phyloP scores from a whole-genome alignment of 352 stramenopile species.

The Phytopythium aichiense region DNA sequence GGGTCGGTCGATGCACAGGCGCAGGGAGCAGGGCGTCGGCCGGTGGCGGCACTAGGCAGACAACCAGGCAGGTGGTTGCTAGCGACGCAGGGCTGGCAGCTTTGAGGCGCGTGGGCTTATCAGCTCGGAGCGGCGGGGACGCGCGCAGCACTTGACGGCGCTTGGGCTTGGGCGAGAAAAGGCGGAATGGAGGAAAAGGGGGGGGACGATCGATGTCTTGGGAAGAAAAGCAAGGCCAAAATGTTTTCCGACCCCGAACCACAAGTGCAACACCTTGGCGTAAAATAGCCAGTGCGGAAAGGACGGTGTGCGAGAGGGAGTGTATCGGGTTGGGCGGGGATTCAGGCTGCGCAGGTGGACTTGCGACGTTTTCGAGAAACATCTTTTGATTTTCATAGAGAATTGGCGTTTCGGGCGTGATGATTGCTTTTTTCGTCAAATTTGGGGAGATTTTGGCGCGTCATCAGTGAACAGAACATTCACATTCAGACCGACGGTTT shows the following conservation, averaged over 20 bases:
- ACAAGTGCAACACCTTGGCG: neutral
- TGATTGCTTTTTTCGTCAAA: neutral
- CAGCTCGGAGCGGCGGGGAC: no score
- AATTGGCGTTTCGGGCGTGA: neutral
- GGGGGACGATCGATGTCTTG: neutral
- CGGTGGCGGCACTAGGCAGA: neutral
- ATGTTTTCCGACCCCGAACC: neutral
- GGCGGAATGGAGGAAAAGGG: neutral
- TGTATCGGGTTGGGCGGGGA: neutral
- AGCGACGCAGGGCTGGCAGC: no score
- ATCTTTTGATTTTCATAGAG: neutral
- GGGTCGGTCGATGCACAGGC: neutral
- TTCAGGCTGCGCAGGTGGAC: neutral
- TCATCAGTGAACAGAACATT: neutral
- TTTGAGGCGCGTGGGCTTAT: no score
- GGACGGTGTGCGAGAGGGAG: slow-evolving; percentile 6
- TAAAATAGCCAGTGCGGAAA: slow-evolving; percentile 5
- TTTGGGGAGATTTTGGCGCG: neutral
- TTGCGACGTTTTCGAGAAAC: neutral
- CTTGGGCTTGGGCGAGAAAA: neutral
- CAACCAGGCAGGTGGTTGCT: no score
- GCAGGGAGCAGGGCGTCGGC: neutral
- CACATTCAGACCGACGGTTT: neutral
- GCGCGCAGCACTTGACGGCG: neutral
- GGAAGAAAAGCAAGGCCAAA: no score